phyloP scores from a whole-genome alignment of 2,329 filamentous ascomycete genomes.

The Talaromyces sp. region DNA sequence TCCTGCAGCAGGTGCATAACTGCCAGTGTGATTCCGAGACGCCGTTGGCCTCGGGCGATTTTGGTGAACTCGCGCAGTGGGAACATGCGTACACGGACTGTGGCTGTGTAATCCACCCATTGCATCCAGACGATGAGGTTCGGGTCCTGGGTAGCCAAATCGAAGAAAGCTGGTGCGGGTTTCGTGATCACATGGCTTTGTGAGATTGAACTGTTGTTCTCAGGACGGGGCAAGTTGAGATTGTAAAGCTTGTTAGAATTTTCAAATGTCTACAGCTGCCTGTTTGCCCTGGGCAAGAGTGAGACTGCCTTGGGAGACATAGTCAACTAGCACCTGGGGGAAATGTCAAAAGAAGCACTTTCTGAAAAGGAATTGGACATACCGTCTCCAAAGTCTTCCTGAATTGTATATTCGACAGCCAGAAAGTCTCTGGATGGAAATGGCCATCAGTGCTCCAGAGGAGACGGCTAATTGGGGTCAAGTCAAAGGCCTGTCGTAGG shows the following conservation, averaged over 20 bases:
- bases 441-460: constrained; percentile 79
- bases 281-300: constrained; percentile 57
- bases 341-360: background rate
- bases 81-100: constrained; percentile 60
- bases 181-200: background rate
- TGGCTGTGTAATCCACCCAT: constrained; percentile 75
- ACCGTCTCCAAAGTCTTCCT: constrained; percentile 65
- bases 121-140: constrained; percentile 64
- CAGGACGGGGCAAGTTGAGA: constrained; percentile 41
- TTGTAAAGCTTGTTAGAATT: constrained; percentile 73
- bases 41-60: constrained; percentile 42
- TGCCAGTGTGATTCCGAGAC: constrained; percentile 60
- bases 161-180: constrained; percentile 11
- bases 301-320: constrained; percentile 60
- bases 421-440: constrained; percentile 72
- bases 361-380: constrained; percentile 15
- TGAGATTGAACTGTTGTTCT: constrained; percentile 9
- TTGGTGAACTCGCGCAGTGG: constrained; percentile 55
- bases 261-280: constrained; percentile 63
- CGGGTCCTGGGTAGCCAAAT: constrained; percentile 46
- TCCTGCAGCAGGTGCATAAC: constrained; percentile 63
- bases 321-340: constrained; percentile 58
- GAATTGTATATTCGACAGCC: constrained; percentile 67
- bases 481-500: constrained; percentile 66
- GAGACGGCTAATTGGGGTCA: constrained; percentile 70